Conservation (phyloP, 2,329 filamentous ascomycete species). For the Xylariaceae sp. region DNA sequence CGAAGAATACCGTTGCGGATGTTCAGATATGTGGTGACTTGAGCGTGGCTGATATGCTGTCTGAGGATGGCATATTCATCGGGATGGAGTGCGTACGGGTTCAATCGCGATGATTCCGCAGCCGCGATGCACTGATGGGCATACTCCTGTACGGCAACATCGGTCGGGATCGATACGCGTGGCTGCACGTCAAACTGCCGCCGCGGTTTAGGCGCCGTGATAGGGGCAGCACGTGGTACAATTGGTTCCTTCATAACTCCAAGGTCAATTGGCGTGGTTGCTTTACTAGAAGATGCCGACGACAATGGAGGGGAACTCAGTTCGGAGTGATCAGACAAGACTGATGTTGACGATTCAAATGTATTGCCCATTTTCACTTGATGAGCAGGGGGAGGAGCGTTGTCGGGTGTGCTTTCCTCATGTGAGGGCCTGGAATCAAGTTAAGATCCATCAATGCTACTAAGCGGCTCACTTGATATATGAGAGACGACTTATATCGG, state of each 20-base stretch:
- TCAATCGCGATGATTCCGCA: conserved; percentile 81
- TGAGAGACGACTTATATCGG: conserved; percentile 12
- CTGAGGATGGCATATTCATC: conserved; percentile 79
- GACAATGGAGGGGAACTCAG: conserved; percentile 50
- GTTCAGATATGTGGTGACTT: conserved; percentile 93
- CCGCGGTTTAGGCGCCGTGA: conserved; percentile 25
- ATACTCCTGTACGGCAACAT: conserved; percentile 69
- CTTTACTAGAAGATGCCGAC: conserved; percentile 51
- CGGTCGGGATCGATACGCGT: conserved; percentile 76
- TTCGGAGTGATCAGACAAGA: conserved; percentile 51
- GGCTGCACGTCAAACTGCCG: conserved; percentile 58
- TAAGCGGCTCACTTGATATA: conserved; percentile 3
- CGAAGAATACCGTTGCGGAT: conserved; percentile 91
- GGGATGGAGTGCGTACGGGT: conserved; percentile 80
- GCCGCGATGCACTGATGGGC: conserved; percentile 87
- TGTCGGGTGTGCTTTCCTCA: conserved; percentile 23
- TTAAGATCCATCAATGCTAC: conserved; percentile 21
- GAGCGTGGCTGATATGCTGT: conserved; percentile 75
- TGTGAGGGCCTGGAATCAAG: conserved; percentile 25
- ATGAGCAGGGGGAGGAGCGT: conserved; percentile 5
- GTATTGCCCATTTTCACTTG: conserved; percentile 23
- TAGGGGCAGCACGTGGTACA: conserved; percentile 15
- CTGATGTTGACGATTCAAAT: conserved; percentile 49
- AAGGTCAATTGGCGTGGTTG: conserved; percentile 53
- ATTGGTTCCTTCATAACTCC: conserved; percentile 35